Evolutionary conservation across 2,329 filamentous ascomycete genomes (phyloP), one percentile per base, ranked within the genome.

Genomic region (Penicillium sp.): DNA sequence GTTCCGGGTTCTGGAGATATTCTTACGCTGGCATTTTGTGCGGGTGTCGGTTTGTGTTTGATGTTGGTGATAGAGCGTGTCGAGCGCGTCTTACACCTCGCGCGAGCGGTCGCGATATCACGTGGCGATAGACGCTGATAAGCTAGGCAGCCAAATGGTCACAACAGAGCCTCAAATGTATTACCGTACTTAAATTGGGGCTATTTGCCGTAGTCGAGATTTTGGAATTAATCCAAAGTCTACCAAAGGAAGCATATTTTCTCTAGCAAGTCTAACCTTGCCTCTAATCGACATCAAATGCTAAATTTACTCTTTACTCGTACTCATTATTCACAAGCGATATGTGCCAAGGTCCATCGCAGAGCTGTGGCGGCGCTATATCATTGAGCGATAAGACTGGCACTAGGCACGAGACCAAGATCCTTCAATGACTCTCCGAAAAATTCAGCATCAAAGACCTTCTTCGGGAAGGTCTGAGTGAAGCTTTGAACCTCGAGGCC

Each of bases 401-500:
- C 93, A 64, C 92, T 97, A 6, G 95, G 95, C 3, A 94, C 88
- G 62, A 97, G 79, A 0, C 93, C 94, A 16, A 94, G 90, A 78
- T 99, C 95, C 80, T 96, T 96, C 58, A 99, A 79, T 5, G 93
- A 95, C 84, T 95, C 89, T 38, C 91, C 91, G 71, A 97, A 93
- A 75, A 96, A 95, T 82, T 89, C 76, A 81, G 80, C 72, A 64
- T 84, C 79, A 65, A 90, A 98, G 0, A 87, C 86, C 82, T 97
- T 97, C 72, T 86, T 87, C 0, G 95, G 95, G 70, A 96, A 98
- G 22, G 88, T 97, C 69, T 89, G 90, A 1, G 89, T 87, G 74
- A 99, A 97, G 69, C 87, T 92, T 26, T 82, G 85, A 14, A 96
- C 89, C 2, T 86, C 79, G 5, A 85, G 76, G 0, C 90, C 92